Conservation (phyloP, 352 stramenopile genomes). For the Globisporangium alternatum region DNA sequence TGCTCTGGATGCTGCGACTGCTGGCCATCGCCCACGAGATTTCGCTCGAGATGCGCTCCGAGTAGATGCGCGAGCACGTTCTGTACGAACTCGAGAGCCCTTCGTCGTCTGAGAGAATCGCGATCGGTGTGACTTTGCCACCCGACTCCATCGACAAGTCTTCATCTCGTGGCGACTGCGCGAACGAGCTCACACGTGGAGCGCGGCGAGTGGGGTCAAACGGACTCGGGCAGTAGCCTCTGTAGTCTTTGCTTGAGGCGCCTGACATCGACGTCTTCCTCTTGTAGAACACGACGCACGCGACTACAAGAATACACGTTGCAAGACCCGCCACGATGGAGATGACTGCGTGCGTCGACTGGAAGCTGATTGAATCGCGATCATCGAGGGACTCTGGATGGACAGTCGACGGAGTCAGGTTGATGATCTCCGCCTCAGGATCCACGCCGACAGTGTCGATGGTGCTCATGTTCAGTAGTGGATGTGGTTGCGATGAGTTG, state of each 20-base stretch:
- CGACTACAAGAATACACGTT: not conserved
- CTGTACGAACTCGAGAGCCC: conserved; percentile 13
- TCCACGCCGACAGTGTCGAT: not conserved
- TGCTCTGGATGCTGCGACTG: not conserved
- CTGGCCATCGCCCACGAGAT: not conserved
- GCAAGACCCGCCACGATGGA: not conserved
- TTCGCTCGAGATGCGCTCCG: conserved; percentile 8
- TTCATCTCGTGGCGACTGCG: not conserved
- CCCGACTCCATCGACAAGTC: not conserved
- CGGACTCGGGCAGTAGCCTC: conserved; percentile 5
- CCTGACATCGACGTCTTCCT: not conserved
- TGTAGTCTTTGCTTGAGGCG: not conserved
- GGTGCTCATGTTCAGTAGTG: not conserved
- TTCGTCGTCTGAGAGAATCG: not conserved
- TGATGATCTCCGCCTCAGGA: not conserved
- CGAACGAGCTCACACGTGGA: not conserved
- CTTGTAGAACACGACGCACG: conserved; percentile 3
- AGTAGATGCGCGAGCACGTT: conserved; percentile 8
- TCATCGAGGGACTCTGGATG: not conserved
- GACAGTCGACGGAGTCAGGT: not conserved
- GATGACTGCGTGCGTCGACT: not conserved
- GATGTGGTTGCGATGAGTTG: not conserved
- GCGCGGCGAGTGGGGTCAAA: not conserved
- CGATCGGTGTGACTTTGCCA: not conserved
- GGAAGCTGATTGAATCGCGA: not conserved